Percentiles rank a stretch among this genome's conserved stretches.
Conservation (phyloP, 2,329 filamentous ascomycete genomes). For the Alternaria novae-zelandiae region DNA sequence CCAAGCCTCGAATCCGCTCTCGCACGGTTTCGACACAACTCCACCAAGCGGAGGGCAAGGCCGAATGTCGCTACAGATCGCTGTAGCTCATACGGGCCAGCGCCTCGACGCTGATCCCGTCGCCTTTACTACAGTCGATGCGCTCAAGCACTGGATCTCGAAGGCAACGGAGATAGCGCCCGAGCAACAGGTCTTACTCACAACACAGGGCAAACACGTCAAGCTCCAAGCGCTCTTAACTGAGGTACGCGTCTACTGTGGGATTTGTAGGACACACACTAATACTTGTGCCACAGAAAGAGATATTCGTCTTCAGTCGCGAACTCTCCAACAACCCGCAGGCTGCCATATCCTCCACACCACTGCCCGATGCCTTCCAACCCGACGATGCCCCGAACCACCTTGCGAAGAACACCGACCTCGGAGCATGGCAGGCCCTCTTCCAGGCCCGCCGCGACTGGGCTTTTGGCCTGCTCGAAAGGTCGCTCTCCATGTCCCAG, state of each 20-base stretch:
- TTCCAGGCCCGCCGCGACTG: conserved; percentile 82
- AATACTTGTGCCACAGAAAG: conserved; percentile 63
- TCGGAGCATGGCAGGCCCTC: conserved; percentile 86
- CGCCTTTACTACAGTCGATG: conserved; percentile 80
- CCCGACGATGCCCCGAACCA: conserved; percentile 76
- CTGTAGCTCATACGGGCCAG: conserved; percentile 92
- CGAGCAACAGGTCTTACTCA: conserved; percentile 86
- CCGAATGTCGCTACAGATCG: conserved; percentile 86
- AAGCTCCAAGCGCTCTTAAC: conserved; percentile 79
- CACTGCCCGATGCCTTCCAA: conserved; percentile 63
- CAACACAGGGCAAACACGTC: conserved; percentile 80
- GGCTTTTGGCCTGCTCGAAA: conserved; percentile 73
- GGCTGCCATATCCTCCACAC: conserved; percentile 59
- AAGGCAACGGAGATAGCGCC: conserved; percentile 74
- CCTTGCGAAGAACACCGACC: conserved; percentile 77
- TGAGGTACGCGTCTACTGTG: conserved; percentile 65
- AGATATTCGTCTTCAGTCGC: conserved; percentile 92
- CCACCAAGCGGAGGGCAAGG: conserved; percentile 29
- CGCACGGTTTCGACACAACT: conserved; percentile 26
- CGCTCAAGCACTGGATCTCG: conserved; percentile 81
- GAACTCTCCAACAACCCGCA: conserved; percentile 55
- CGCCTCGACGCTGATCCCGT: conserved; percentile 79
- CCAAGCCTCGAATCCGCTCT: conserved; percentile 12
- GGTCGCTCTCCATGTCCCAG: conserved; percentile 70
- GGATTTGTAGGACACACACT: conserved; percentile 1